These are phyloP conservation scores for Penicillium silybi DNA, from an alignment of 495 filamentous ascomycete genomes.

Conservation along the genomic window DNA sequence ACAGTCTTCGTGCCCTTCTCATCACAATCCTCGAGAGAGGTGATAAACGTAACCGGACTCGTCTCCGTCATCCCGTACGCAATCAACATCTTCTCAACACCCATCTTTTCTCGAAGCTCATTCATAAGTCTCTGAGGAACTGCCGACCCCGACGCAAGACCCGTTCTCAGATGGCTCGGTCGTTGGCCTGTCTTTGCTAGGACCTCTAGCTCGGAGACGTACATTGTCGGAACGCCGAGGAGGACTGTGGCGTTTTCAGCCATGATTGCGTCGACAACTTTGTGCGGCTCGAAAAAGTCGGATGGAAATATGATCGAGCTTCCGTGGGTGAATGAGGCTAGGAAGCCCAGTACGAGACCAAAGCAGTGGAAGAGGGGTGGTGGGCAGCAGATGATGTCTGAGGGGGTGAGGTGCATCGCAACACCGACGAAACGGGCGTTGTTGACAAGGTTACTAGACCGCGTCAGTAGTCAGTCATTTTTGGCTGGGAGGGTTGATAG, in stretches of 20 bases:
- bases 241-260: slow-evolving; percentile 67
- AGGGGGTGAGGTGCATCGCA: slow-evolving; percentile 62
- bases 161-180: slow-evolving; percentile 14
- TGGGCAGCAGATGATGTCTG: slow-evolving; percentile 69
- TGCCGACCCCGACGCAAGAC: slow-evolving; percentile 14
- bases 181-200: slow-evolving; percentile 28
- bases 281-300: slow-evolving; percentile 19
- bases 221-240: slow-evolving; percentile 89
- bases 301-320: slow-evolving; percentile 34
- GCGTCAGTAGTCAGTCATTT: neutral
- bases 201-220: slow-evolving; percentile 69
- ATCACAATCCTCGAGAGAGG: slow-evolving; percentile 7
- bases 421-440: slow-evolving; percentile 70
- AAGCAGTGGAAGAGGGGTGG: slow-evolving; percentile 86
- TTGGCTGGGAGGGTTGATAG: slow-evolving; percentile 13
- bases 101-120: slow-evolving; percentile 13
- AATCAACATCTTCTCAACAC: slow-evolving; percentile 17
- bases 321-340: slow-evolving; percentile 75
- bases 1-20: slow-evolving; percentile 36
- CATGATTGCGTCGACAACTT: slow-evolving; percentile 57
- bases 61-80: slow-evolving; percentile 25
- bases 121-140: slow-evolving; percentile 17
- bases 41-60: slow-evolving; percentile 17
- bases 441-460: slow-evolving; percentile 63
- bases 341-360: slow-evolving; percentile 77